A percentile compares a stretch with the other conserved stretches of the same genome.
phyloP scores from a whole-genome alignment of 805 yeast species.

The Ogataea ramenticola region DNA sequence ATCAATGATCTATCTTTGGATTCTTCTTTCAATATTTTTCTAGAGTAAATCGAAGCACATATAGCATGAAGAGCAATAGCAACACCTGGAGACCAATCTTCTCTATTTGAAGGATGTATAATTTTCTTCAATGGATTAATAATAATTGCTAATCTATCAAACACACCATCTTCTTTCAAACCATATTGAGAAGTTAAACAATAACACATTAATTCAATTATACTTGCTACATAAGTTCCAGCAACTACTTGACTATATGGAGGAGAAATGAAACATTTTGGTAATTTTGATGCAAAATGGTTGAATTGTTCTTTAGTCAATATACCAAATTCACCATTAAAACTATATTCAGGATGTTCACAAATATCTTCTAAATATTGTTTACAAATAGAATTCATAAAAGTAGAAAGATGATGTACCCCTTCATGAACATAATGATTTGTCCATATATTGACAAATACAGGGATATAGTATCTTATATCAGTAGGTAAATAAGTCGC shows the following conservation, averaged over 20 bases:
- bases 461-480: conserved; percentile 46
- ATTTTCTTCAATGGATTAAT: conserved; percentile 71
- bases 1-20: conserved; percentile 25
- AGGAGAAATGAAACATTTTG: background rate
- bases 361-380: conserved; percentile 32
- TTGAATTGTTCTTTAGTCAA: conserved; percentile 57
- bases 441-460: conserved; percentile 69
- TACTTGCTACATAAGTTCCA: background rate
- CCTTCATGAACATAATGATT: conserved; percentile 48
- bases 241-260: too few relatives aligned
- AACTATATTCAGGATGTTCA: conserved; percentile 21
- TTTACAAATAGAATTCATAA: conserved; percentile 58
- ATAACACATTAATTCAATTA: conserved; percentile 42
- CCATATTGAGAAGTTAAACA: conserved; percentile 50
- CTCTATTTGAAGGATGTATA: conserved; percentile 89
- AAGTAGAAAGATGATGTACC: conserved; percentile 48
- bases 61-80: conserved; percentile 58
- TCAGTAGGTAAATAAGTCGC: conserved; percentile 18
- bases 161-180: conserved; percentile 34
- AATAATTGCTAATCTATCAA: conserved; percentile 46
- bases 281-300: conserved; percentile 25
- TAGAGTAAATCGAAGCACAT: conserved; percentile 50
- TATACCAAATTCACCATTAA: conserved; percentile 51
- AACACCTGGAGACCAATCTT: conserved; percentile 75
- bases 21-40: conserved; percentile 50